Evolutionary conservation across 1,139 yeast species (phyloP).

Genomic region (Saccharomyces hybrid): DNA sequence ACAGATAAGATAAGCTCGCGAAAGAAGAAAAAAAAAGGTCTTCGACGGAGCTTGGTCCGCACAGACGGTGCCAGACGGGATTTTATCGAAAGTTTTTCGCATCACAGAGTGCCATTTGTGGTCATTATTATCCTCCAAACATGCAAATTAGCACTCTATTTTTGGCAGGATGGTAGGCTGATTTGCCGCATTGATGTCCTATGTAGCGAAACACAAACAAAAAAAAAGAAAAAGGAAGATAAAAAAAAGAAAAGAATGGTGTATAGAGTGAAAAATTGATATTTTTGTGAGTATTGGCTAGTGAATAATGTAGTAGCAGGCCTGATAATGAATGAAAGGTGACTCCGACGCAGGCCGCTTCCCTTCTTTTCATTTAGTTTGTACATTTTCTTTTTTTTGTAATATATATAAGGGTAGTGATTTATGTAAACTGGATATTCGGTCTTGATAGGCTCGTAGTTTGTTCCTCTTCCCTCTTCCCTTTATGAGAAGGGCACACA

Average conservation of each 20-base stretch:
- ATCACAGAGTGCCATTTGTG: neutral
- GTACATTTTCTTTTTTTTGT: neutral
- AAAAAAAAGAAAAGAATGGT: neutral
- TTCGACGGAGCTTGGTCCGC: neutral
- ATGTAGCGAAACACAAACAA: neutral
- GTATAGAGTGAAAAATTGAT: neutral
- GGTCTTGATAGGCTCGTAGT: neutral
- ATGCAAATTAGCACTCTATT: neutral
- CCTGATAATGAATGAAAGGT: neutral
- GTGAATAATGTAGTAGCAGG: neutral
- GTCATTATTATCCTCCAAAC: neutral
- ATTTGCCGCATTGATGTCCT: neutral
- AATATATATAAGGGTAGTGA: neutral
- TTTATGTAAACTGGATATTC: neutral
- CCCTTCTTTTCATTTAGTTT: neutral
- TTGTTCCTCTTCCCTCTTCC: neutral
- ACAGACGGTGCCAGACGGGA: neutral
- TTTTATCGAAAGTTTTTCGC: neutral
- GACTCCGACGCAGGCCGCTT: neutral
- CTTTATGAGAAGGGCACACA: neutral
- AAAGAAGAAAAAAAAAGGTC: neutral
- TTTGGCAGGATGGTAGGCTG: neutral
- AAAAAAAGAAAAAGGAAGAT: neutral
- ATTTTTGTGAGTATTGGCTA: neutral
- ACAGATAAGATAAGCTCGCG: neutral